A percentile compares a stretch with the other conserved stretches of the same genome.
Evolutionary conservation across 306 rosid species (phyloP).

Genomic region (Malus domestica): DNA sequence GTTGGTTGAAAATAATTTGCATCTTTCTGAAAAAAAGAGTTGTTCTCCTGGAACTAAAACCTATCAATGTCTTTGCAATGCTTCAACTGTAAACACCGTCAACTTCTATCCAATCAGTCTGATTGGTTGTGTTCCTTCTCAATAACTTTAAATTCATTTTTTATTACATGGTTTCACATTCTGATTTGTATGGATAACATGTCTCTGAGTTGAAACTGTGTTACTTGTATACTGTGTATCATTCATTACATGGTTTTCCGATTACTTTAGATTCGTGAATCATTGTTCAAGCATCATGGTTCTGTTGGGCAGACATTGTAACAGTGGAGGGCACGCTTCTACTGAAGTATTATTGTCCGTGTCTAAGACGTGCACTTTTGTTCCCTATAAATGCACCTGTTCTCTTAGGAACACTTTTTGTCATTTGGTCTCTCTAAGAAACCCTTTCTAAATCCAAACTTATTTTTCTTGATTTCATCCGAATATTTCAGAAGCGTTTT

Average conservation of each 20-base stretch:
- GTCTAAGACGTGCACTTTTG: not conserved
- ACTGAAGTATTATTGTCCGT: not conserved
- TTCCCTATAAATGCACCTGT: not conserved
- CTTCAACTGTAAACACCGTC: not conserved
- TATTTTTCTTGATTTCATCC: not conserved
- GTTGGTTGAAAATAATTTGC: constrained; percentile 44
- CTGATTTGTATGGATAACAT: not conserved
- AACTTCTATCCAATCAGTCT: not conserved
- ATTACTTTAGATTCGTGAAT: not conserved
- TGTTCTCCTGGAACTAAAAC: constrained; percentile 16
- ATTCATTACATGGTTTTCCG: not conserved
- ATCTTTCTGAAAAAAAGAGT: constrained; percentile 27
- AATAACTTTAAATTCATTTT: not conserved
- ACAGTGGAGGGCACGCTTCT: not conserved
- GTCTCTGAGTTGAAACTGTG: not conserved
- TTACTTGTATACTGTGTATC: not conserved
- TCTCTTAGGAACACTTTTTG: not conserved
- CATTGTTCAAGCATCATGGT: not conserved
- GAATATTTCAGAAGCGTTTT: not conserved
- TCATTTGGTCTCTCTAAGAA: not conserved
- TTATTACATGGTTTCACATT: not conserved
- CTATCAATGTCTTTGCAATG: not conserved
- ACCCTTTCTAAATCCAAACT: not conserved
- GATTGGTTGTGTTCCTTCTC: constrained; percentile 2
- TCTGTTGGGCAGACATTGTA: not conserved